Evolutionary conservation across 169 alveolate genomes (phyloP), one percentile per base, ranked within the genome.

Genomic region (Plasmodium inui): DNA sequence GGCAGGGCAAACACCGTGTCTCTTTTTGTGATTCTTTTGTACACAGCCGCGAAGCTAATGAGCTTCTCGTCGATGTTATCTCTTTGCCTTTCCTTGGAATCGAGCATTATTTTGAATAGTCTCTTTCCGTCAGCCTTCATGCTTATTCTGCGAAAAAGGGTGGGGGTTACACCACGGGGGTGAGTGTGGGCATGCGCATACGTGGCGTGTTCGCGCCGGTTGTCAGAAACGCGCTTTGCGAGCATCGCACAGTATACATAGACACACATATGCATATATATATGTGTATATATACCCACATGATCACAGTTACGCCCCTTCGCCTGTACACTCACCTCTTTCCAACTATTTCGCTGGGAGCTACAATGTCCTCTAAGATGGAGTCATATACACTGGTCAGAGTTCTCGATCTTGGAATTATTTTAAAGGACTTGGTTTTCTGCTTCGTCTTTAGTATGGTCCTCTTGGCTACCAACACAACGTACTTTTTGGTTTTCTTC

Each of bases 361-460:
- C 98, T 82, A 98, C 98, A 92, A 99, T 96, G 95, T 99, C 99
- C 94, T 99, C 99, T 72, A 99, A 96, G 84, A 98, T 95, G 79
- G 99, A 98, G 76, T 98, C 99, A 96, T 99, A 99, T 71, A 99
- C 99, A 28, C 98, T 95, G 19, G 99, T 99, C 71, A 99, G 96
- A 26, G 99, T 98, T 94, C 99, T 98, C 93, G 98, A 97, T 82
- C 99, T 97, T 32, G 99, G 99, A 89, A 99, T 97, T 22, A 97
- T 97, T 94, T 98, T 98, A 84, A 98, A 97, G 30, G 97, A 97
- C 92, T 97, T 97, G 86, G 96, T 95, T 61, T 95, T 96, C 93
- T 88, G 96, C 95, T 97, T 97, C 90, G 97, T 97, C 39, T 99
- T 97, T 71, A 98, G 92, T 85, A 98, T 98, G 28, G 96, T 95